Evolutionary conservation across 306 rosid genomes (phyloP), one percentile per base, ranked within the genome.

Genomic region (Corylus heterophylla): DNA sequence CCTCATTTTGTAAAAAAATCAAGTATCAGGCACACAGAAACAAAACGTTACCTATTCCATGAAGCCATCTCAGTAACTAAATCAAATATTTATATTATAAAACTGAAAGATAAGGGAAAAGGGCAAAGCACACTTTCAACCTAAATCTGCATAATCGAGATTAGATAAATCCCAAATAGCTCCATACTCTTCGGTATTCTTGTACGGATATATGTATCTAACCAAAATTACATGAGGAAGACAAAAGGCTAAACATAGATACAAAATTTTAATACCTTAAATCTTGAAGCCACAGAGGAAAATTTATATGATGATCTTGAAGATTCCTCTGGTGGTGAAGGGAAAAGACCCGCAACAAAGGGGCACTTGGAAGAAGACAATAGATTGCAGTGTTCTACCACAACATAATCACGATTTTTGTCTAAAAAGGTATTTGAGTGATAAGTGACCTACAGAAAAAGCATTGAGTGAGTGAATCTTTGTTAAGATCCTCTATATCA

Each of bases 341-440:
- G 86, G 76, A 93, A 90, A 82, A 93, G 96, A 66, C 90, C 90
- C 81, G 96, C 92, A 59, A 95, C 87, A 52, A 93, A 88, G 71
- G 87, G 86, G 87, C 96, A 87, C 83, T 87, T 89, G 73, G 99
- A 95, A 79, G 92, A 90, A 89, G 92, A 89, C 79, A 95, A 83
- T 22, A 95, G 89, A 82, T 85, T 91, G 88, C 99, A 90, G 83
- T 95, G 99, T 52, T 95, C 99, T 62, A 90, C 89, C 78, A 95
- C 97, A 83, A 95, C 89, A 88, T 95, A 95, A 83, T 95, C 99
- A 82, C 99, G 98, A 75, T 95, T 95, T 85, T 95, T 95, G 83
- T 93, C 99, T 80, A 95, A 76, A 79, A 95, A 95, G 48, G 88
- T 66, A 81, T 95, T 97, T 74, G 99, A 86, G 76, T 95, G 99